Percentiles rank a stretch among this genome's conserved stretches.
Conservation (phyloP, 1,139 yeast species). For the Groenewaldozyma auringiensis region DNA sequence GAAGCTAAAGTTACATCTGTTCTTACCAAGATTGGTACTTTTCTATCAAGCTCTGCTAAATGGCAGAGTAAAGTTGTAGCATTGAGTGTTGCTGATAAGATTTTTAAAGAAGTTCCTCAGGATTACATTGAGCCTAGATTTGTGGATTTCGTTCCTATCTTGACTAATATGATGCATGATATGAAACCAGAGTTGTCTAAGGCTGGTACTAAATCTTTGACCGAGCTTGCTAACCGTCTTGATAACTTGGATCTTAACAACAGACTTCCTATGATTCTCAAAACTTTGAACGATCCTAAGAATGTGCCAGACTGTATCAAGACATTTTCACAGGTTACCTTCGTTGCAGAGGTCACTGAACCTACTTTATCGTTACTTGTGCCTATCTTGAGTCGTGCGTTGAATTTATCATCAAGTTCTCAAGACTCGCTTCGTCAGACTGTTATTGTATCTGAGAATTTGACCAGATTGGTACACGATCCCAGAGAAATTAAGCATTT, state of each 20-base stretch:
- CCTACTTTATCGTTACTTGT: constrained; percentile 86
- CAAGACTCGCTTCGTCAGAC: constrained; percentile 96
- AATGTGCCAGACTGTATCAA: constrained; percentile 87
- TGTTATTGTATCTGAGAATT: constrained; percentile 90
- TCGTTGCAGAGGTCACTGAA: constrained; percentile 97
- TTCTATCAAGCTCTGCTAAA: constrained; percentile 76
- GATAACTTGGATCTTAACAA: constrained; percentile 90
- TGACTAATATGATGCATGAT: constrained; percentile 87
- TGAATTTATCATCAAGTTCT: constrained; percentile 80
- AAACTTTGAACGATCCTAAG: constrained; percentile 82
- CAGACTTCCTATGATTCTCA: constrained; percentile 76
- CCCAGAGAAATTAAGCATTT: constrained; percentile 83
- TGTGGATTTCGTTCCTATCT: constrained; percentile 69
- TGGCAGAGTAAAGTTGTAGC: constrained; percentile 91
- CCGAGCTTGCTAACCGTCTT: constrained; percentile 66
- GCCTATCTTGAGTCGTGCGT: constrained; percentile 86
- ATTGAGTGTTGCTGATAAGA: constrained; percentile 59
- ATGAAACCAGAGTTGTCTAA: constrained; percentile 93
- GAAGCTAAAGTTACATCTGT: constrained; percentile 72
- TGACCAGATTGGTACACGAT: constrained; percentile 91
- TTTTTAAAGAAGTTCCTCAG: constrained; percentile 71
- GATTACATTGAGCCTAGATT: constrained; percentile 80
- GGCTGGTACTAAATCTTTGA: constrained; percentile 66
- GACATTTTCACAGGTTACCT: constrained; percentile 85
- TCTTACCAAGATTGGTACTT: constrained; percentile 51